Conservation (phyloP, 1,284 basidiomycete genomes). For the Laetiporus sulphureus region DNA sequence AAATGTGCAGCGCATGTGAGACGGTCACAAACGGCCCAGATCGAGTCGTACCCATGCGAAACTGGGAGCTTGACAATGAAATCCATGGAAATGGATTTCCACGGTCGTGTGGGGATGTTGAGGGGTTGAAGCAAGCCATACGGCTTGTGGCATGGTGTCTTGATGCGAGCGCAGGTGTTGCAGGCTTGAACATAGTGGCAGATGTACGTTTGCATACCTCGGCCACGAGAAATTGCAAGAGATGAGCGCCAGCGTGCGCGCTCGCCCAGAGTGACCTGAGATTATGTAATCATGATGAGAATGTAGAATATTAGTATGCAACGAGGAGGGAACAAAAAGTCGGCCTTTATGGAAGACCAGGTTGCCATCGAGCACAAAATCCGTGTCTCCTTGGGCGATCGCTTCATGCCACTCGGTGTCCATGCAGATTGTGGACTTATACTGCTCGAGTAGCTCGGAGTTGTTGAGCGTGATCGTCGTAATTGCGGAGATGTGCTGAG, state of each 20-base stretch:
- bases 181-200: slow-evolving; percentile 20
- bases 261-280: slow-evolving; percentile 19
- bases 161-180: slow-evolving; percentile 20
- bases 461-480: slow-evolving; percentile 24
- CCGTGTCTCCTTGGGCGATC: slow-evolving; percentile 16
- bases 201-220: slow-evolving; percentile 13
- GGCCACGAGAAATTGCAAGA: slow-evolving; percentile 21
- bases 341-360: slow-evolving; percentile 27
- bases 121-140: slow-evolving; percentile 13
- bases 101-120: slow-evolving; percentile 24
- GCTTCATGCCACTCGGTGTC: slow-evolving; percentile 28
- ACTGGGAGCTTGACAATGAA: slow-evolving; percentile 29
- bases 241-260: slow-evolving; percentile 13
- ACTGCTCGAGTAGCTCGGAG: slow-evolving; percentile 23
- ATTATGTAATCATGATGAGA: slow-evolving; percentile 15
- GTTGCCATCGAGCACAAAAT: slow-evolving; percentile 22
- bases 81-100: slow-evolving; percentile 31
- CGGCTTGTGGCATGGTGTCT: slow-evolving; percentile 21
- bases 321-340: slow-evolving; percentile 30
- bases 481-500: not conserved
- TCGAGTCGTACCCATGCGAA: slow-evolving; percentile 25
- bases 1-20: slow-evolving; percentile 23
- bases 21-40: slow-evolving; percentile 26
- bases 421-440: slow-evolving; percentile 19
- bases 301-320: slow-evolving; percentile 23